Conservation (phyloP, 2,329 filamentous ascomycete genomes). For the Colletotrichum tanaceti region DNA sequence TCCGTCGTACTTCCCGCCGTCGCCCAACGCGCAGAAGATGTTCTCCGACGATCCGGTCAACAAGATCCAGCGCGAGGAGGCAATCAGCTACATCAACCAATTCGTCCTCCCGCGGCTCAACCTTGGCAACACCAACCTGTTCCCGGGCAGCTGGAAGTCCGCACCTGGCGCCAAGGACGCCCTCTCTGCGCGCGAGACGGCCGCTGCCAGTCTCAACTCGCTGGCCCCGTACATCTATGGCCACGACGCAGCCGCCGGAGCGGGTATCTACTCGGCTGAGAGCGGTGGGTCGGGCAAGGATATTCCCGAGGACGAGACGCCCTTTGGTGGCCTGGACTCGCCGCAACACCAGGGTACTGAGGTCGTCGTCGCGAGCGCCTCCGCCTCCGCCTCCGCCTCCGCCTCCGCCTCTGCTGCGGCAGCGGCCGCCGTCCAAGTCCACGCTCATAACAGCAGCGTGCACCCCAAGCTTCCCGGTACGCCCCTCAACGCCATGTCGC, state of each 20-base stretch:
- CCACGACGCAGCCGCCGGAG: slow-evolving; percentile 57
- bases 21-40: slow-evolving; percentile 54
- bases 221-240: slow-evolving; percentile 69
- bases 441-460: slow-evolving; percentile 21
- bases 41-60: slow-evolving; percentile 66
- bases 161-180: slow-evolving; percentile 51
- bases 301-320: slow-evolving; percentile 42
- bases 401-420: slow-evolving; percentile 13
- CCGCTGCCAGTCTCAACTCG: slow-evolving; percentile 64
- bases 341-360: slow-evolving; percentile 29
- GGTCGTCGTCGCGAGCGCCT: slow-evolving; percentile 16
- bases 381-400: slow-evolving; percentile 20
- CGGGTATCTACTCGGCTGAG: slow-evolving; percentile 53
- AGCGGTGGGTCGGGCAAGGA: slow-evolving; percentile 40
- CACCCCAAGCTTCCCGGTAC: slow-evolving; percentile 39
- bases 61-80: slow-evolving; percentile 75
- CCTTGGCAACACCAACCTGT: slow-evolving; percentile 60
- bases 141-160: slow-evolving; percentile 48
- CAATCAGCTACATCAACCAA: slow-evolving; percentile 76
- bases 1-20: slow-evolving; percentile 69
- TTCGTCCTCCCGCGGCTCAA: slow-evolving; percentile 72
- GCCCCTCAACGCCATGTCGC: slow-evolving; percentile 61
- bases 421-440: slow-evolving; percentile 22
- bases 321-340: slow-evolving; percentile 40
- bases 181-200: slow-evolving; percentile 56